These are phyloP conservation scores for Peronospora farinosa DNA, from an alignment of 352 stramenopile species.

Conservation along the genomic window DNA sequence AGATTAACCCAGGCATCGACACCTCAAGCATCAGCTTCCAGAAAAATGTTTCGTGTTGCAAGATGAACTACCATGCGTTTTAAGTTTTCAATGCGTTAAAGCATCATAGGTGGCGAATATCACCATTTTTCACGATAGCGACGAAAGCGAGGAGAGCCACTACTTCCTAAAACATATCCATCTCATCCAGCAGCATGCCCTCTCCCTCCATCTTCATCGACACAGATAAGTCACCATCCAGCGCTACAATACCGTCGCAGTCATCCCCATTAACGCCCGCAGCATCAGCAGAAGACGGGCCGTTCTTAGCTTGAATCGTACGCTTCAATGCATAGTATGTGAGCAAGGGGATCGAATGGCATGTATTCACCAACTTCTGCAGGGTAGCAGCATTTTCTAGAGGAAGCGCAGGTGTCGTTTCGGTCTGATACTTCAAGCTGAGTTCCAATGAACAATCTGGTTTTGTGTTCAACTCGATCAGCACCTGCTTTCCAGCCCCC, in stretches of 20 bases:
- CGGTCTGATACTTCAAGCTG: conserved; percentile 48
- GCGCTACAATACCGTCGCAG: conserved; percentile 67
- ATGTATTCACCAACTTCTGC: conserved; percentile 43
- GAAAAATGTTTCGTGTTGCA: conserved; percentile 20
- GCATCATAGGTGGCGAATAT: background rate
- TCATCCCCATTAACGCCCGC: conserved; percentile 37
- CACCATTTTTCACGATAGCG: conserved; percentile 1
- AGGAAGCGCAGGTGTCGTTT: conserved; percentile 20
- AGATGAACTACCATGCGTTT: conserved; percentile 6
- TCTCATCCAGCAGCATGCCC: conserved; percentile 80
- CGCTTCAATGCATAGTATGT: conserved; percentile 73
- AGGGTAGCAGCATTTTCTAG: conserved; percentile 40
- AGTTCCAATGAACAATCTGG: conserved; percentile 62
- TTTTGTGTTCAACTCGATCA: conserved; percentile 66
- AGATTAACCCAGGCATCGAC: conserved; percentile 31
- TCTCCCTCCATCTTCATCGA: conserved; percentile 82
- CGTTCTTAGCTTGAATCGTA: conserved; percentile 39
- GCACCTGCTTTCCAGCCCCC: conserved; percentile 44
- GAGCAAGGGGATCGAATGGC: conserved; percentile 74
- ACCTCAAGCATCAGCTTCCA: conserved; percentile 34
- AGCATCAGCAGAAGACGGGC: conserved; percentile 17
- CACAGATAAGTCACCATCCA: conserved; percentile 65
- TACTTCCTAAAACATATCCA: conserved; percentile 70
- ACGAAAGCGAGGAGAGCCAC: background rate
- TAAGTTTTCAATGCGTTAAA: background rate